Percentiles rank a stretch among this genome's conserved stretches.
Conservation (phyloP, 1,284 basidiomycete genomes). For the Apiotrichum porosum region DNA sequence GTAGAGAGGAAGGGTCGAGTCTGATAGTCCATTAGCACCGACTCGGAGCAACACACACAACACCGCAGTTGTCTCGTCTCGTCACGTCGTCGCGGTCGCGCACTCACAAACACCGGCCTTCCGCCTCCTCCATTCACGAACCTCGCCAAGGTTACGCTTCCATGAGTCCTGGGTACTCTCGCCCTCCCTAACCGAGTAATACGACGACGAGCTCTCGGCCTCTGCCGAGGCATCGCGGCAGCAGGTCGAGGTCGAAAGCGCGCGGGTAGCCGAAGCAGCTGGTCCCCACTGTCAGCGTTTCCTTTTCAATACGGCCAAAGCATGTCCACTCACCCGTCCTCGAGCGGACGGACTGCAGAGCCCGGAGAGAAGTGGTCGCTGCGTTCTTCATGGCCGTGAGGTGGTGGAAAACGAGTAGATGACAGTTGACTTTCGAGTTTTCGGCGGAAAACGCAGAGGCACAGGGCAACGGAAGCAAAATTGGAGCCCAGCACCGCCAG, state of each 20-base stretch:
- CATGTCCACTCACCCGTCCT: neutral
- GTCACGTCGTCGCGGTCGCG: too few species aligned
- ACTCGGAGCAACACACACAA: neutral
- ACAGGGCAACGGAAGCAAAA: slow-evolving; percentile 11
- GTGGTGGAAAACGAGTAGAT: neutral
- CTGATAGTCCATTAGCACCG: too few species aligned
- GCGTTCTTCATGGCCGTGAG: slow-evolving; percentile 10
- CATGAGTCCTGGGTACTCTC: slow-evolving; percentile 37
- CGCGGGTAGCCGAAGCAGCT: neutral
- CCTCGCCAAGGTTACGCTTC: slow-evolving; percentile 39
- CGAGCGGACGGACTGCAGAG: neutral
- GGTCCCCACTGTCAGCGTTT: neutral
- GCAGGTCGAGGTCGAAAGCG: slow-evolving; percentile 2
- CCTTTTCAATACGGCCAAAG: too few species aligned
- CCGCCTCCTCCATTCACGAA: slow-evolving; percentile 35
- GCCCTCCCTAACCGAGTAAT: slow-evolving; percentile 7
- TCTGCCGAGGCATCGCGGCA: slow-evolving; percentile 2
- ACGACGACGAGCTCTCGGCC: slow-evolving; percentile 1
- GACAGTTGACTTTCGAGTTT: slow-evolving; percentile 4
- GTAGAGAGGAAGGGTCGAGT: slow-evolving; percentile 22
- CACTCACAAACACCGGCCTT: slow-evolving; percentile 36
- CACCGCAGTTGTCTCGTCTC: too few species aligned
- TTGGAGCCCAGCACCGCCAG: neutral
- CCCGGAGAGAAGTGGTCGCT: slow-evolving; percentile 8
- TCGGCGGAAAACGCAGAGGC: slow-evolving; percentile 11